These are phyloP conservation scores for Candida sp. DNA, from an alignment of 1,139 yeast species.

Conservation along the genomic window DNA sequence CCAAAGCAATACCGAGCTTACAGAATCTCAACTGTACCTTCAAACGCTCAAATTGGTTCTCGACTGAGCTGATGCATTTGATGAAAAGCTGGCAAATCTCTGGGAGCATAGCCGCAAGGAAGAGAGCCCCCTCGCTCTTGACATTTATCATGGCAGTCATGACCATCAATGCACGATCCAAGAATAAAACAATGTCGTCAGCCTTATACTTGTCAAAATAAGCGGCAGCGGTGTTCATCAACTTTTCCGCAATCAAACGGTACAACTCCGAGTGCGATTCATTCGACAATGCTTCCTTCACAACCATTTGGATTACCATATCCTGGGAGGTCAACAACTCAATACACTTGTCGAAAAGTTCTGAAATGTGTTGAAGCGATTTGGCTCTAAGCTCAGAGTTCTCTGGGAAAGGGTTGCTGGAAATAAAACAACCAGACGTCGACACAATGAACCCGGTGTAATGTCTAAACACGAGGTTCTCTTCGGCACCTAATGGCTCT, in stretches of 20 bases:
- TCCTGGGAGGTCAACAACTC: conserved; percentile 53
- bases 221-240: conserved; percentile 26
- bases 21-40: conserved; percentile 64
- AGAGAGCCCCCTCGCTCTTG: conserved; percentile 42
- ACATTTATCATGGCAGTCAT: conserved; percentile 40
- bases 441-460: conserved; percentile 67
- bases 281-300: conserved; percentile 47
- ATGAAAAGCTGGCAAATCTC: conserved; percentile 33
- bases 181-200: conserved; percentile 37
- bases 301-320: conserved; percentile 50
- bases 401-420: conserved; percentile 26
- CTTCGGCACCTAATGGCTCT: conserved; percentile 24
- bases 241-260: conserved; percentile 37
- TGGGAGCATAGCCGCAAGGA: conserved; percentile 38
- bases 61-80: conserved; percentile 37
- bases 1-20: conserved; percentile 55
- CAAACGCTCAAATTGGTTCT: conserved; percentile 39
- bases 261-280: conserved; percentile 53
- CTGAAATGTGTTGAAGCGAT: conserved; percentile 35
- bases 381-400: conserved; percentile 29
- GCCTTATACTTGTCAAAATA: conserved; percentile 29
- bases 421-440: conserved; percentile 57
- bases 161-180: conserved; percentile 45
- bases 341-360: conserved; percentile 55
- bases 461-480: conserved; percentile 55